Evolutionary conservation across 2,329 filamentous ascomycete genomes (phyloP).

Genomic region (Diplodia intermedia): DNA sequence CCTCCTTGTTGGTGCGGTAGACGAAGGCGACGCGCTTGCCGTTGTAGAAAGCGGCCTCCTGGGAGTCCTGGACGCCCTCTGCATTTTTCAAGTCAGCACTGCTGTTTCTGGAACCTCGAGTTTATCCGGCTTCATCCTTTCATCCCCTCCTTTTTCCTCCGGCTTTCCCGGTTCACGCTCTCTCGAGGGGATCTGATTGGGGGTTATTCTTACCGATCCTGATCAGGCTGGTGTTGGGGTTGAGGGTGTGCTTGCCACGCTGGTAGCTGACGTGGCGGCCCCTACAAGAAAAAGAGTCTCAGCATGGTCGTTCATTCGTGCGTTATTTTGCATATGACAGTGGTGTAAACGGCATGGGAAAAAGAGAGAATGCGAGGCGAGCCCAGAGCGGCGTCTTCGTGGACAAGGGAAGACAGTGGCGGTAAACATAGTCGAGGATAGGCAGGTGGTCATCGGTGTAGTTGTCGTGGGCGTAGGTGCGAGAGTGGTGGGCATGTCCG

Average conservation of each 20-base stretch:
- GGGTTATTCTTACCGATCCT: conserved; percentile 74
- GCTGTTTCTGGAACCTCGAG: background rate
- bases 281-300: conserved; percentile 57
- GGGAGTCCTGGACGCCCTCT: conserved; percentile 77
- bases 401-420: background rate
- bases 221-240: conserved; percentile 77
- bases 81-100: conserved; percentile 1
- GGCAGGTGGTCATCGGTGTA: background rate
- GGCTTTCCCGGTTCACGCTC: background rate
- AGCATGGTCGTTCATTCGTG: conserved; percentile 11
- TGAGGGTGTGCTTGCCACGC: conserved; percentile 72
- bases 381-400: background rate
- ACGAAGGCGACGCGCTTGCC: conserved; percentile 98
- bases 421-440: background rate
- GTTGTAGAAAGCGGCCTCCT: conserved; percentile 91
- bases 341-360: background rate
- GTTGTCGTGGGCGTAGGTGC: background rate
- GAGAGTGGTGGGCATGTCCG: background rate
- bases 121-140: background rate
- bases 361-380: background rate
- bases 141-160: background rate
- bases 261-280: conserved; percentile 97
- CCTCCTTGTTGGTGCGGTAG: conserved; percentile 90
- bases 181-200: background rate
- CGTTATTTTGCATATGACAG: background rate